Percentiles rank a stretch among this genome's conserved stretches.
phyloP scores from a whole-genome alignment of 805 yeast species.

The Cyberlindnera americana region DNA sequence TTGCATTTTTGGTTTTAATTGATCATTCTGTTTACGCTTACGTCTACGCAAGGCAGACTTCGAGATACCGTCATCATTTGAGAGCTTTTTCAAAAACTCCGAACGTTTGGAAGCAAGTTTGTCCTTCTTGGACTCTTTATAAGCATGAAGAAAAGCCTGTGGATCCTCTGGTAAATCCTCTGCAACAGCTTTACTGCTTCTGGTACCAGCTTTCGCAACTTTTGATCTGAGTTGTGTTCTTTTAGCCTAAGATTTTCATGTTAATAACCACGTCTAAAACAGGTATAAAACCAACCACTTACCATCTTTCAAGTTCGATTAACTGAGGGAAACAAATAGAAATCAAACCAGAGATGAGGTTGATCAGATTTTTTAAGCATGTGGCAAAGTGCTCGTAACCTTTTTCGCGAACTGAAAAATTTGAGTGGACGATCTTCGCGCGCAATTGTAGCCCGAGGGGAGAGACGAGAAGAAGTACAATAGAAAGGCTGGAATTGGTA shows the following conservation, averaged over 20 bases:
- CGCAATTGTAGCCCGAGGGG: too few relatives aligned
- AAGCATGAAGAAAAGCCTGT: slow-evolving; percentile 48
- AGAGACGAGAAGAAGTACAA: not conserved
- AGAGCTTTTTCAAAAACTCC: slow-evolving; percentile 37
- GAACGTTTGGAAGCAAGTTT: slow-evolving; percentile 40
- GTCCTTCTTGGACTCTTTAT: slow-evolving; percentile 50
- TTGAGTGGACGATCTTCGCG: slow-evolving; percentile 4
- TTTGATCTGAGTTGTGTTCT: slow-evolving; percentile 40
- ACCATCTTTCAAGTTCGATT: too few relatives aligned
- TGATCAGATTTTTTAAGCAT: not conserved
- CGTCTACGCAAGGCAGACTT: slow-evolving; percentile 64
- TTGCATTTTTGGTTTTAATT: slow-evolving; percentile 62
- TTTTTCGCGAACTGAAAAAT: slow-evolving; percentile 9
- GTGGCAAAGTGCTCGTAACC: slow-evolving; percentile 1
- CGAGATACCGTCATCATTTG: slow-evolving; percentile 45
- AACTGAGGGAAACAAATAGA: not conserved
- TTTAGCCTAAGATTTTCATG: slow-evolving; percentile 26
- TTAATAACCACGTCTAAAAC: not conserved
- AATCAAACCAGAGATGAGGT: not conserved
- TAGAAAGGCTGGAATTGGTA: not conserved
- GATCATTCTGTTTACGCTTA: slow-evolving; percentile 58
- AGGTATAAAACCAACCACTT: too few relatives aligned
- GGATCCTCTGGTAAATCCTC: slow-evolving; percentile 33
- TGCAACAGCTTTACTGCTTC: slow-evolving; percentile 5
- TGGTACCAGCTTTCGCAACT: slow-evolving; percentile 31